These are phyloP conservation scores for Hibiscus syriacus DNA, from an alignment of 345 rosid genomes.

Conservation along the genomic window DNA sequence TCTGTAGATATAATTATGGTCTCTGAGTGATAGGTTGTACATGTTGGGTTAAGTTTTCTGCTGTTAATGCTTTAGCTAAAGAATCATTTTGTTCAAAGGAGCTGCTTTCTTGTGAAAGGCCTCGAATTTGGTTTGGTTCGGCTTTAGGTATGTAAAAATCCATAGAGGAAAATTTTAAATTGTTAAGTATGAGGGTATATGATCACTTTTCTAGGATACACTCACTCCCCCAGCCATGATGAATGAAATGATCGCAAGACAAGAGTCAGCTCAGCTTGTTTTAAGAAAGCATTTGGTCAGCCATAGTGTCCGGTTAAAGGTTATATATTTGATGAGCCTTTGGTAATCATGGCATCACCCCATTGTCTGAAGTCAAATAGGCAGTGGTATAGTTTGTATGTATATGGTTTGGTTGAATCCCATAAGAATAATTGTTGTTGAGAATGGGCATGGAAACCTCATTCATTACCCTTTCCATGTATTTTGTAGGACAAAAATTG, in stretches of 20 bases:
- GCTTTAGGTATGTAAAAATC: neutral
- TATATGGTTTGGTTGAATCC: no score
- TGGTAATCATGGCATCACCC: neutral
- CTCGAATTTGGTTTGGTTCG: neutral
- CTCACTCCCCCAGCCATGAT: no score
- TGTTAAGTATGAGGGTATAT: neutral
- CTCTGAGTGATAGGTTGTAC: neutral
- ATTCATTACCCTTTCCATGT: neutral
- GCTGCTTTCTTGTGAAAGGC: neutral
- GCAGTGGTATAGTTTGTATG: no score
- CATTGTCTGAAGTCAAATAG: neutral
- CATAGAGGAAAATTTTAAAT: neutral
- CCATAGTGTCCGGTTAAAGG: neutral
- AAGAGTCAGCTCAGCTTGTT: neutral
- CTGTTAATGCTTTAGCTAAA: neutral
- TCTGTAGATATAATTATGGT: no score
- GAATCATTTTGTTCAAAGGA: neutral
- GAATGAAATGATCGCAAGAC: neutral
- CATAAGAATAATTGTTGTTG: no score
- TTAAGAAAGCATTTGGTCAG: constrained; percentile 4
- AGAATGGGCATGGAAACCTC: neutral
- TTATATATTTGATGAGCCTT: neutral
- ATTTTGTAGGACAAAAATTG: neutral
- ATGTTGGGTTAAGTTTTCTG: neutral
- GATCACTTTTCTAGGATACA: no score